These are phyloP conservation scores for Globisporangium irregulare DNA, from an alignment of 352 stramenopile genomes.

Conservation along the genomic window DNA sequence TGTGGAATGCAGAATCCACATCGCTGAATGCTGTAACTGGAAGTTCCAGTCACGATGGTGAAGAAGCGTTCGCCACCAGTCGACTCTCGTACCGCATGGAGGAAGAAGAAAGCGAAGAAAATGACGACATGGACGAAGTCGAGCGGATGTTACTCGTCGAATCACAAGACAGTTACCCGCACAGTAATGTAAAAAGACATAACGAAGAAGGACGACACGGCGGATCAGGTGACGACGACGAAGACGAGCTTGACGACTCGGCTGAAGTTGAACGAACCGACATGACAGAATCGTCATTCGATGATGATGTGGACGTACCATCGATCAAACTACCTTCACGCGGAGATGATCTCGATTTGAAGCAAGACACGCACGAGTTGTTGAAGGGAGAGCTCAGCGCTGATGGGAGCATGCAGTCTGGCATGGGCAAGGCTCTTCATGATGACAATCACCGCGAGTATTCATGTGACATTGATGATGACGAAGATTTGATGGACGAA, in stretches of 20 bases:
- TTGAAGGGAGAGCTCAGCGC: neutral
- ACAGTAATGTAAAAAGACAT: neutral
- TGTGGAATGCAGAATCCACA: neutral
- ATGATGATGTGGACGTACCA: neutral
- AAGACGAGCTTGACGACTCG: neutral
- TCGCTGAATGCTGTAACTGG: neutral
- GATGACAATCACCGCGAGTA: neutral
- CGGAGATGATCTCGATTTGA: neutral
- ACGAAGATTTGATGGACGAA: neutral
- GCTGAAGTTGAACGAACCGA: neutral
- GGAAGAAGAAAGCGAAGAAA: constrained; percentile 12
- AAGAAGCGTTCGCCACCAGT: neutral
- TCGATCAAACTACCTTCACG: neutral
- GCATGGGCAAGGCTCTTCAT: neutral
- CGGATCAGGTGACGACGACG: neutral
- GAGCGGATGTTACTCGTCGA: constrained; percentile 15
- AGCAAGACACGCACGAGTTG: neutral
- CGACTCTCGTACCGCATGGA: constrained; percentile 10
- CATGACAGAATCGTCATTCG: neutral
- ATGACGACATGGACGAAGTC: constrained; percentile 16
- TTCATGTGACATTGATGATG: neutral
- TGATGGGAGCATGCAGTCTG: neutral
- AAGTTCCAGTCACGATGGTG: neutral
- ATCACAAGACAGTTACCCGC: neutral
- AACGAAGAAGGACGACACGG: neutral